phyloP scores from a whole-genome alignment of 306 rosid genomes.

The Vachellia collinsii region DNA sequence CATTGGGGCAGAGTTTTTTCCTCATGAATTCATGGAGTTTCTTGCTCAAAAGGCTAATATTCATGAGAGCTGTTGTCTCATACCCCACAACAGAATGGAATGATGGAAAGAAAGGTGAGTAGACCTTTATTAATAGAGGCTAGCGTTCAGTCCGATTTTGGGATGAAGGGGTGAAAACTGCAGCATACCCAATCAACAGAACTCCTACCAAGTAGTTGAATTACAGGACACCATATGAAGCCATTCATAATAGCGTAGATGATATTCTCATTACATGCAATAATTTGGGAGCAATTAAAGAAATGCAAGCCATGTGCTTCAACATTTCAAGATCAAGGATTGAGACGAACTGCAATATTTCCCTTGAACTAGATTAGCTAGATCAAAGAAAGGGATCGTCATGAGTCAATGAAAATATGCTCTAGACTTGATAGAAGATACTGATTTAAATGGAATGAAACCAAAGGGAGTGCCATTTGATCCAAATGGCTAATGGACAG shows the following conservation, averaged over 20 bases:
- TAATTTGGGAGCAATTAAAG: too few species aligned
- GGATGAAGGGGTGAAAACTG: not conserved
- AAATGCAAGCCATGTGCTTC: too few species aligned
- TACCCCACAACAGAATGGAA: not conserved
- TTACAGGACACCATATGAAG: not conserved
- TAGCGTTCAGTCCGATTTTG: not conserved
- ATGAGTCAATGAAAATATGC: too few species aligned
- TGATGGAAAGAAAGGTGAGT: not conserved
- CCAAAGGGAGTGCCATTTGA: too few species aligned
- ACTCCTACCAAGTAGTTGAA: not conserved
- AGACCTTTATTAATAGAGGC: not conserved
- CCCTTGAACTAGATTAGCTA: too few species aligned
- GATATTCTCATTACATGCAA: too few species aligned
- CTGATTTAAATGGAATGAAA: too few species aligned
- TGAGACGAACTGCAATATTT: too few species aligned
- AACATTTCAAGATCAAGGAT: too few species aligned
- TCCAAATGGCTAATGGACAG: too few species aligned
- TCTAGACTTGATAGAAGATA: too few species aligned
- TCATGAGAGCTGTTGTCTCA: not conserved
- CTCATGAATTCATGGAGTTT: not conserved
- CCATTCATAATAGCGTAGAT: not conserved
- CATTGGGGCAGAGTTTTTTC: not conserved
- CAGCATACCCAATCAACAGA: not conserved
- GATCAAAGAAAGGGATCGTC: too few species aligned
- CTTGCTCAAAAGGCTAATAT: not conserved